phyloP scores from a whole-genome alignment of 768 basidiomycete genomes.

The Harrya chromipes region DNA sequence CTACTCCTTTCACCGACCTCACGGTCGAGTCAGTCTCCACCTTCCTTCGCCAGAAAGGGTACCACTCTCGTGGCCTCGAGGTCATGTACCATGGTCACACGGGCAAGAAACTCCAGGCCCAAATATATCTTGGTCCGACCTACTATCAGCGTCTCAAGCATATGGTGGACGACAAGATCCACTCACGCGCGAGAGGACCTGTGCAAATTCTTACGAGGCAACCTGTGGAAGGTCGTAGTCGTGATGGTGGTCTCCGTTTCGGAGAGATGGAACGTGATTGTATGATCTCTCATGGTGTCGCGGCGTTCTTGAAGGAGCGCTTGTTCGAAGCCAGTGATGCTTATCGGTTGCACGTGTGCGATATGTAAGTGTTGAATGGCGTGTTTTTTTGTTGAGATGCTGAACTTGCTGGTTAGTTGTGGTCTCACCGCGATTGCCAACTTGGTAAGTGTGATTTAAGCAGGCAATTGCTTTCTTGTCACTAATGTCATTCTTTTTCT shows the following conservation, averaged over 20 bases:
- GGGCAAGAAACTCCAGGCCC: slow-evolving; percentile 96
- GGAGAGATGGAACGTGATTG: slow-evolving; percentile 99
- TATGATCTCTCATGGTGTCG: slow-evolving; percentile 99
- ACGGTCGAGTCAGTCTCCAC: slow-evolving; percentile 98
- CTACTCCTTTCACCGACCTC: slow-evolving; percentile 96
- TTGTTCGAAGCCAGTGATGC: slow-evolving; percentile 92
- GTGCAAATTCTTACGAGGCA: slow-evolving; percentile 97
- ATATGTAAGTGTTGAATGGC: slow-evolving; percentile 63
- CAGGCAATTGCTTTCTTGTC: slow-evolving; percentile 5
- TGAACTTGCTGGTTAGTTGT: slow-evolving; percentile 50
- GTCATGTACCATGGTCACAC: slow-evolving; percentile 99
- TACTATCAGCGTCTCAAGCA: slow-evolving; percentile 99
- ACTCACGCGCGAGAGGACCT: slow-evolving; percentile 94
- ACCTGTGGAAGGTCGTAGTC: slow-evolving; percentile 96
- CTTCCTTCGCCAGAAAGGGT: slow-evolving; percentile 83
- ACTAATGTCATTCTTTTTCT: slow-evolving; percentile 3
- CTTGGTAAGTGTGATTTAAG: slow-evolving; percentile 52
- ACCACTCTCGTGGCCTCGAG: slow-evolving; percentile 95
- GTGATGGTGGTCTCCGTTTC: slow-evolving; percentile 98
- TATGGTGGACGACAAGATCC: slow-evolving; percentile 99
- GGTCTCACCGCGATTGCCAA: slow-evolving; percentile 97
- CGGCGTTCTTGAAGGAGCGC: slow-evolving; percentile 96
- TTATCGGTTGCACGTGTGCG: slow-evolving; percentile 93
- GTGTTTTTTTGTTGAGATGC: slow-evolving; percentile 1
- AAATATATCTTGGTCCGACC: slow-evolving; percentile 97